Percentiles rank a stretch among this genome's conserved stretches.
phyloP scores from a whole-genome alignment of 192 early-diverging fungal genomes.

The Coemansia biformis region DNA sequence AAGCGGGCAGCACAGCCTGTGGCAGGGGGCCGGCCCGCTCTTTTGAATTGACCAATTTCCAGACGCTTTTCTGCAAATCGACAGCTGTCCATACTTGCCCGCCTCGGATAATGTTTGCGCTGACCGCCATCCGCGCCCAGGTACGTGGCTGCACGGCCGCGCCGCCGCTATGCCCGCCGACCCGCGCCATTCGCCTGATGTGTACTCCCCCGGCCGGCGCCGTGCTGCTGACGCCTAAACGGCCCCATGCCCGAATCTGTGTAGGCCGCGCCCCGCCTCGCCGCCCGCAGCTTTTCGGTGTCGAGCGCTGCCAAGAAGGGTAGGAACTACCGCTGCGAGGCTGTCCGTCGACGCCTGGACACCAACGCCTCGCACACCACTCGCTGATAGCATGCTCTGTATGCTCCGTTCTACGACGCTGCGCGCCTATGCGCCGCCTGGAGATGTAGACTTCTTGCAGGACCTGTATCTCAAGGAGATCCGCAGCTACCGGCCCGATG shows the following conservation, averaged over 20 bases:
- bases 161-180: no score
- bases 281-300: conserved; percentile 29
- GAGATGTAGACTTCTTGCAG: conserved; percentile 37
- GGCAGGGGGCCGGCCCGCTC: no score
- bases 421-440: no score
- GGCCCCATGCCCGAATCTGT: background rate
- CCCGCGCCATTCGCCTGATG: no score
- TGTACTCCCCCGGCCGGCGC: no score
- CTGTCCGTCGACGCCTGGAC: background rate
- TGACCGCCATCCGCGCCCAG: conserved; percentile 34
- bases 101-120: conserved; percentile 31
- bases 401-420: no score
- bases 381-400: background rate
- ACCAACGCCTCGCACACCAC: background rate
- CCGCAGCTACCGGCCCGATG: conserved; percentile 44
- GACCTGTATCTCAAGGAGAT: conserved; percentile 48
- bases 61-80: background rate
- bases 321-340: background rate
- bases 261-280: conserved; percentile 30
- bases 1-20: no score
- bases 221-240: no score
- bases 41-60: conserved; percentile 4
- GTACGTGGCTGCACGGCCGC: no score
- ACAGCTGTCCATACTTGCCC: no score
- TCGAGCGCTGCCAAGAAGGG: conserved; percentile 27